Evolutionary conservation across 2,329 filamentous ascomycete genomes (phyloP).

Genomic region (Fusarium dlaminii): DNA sequence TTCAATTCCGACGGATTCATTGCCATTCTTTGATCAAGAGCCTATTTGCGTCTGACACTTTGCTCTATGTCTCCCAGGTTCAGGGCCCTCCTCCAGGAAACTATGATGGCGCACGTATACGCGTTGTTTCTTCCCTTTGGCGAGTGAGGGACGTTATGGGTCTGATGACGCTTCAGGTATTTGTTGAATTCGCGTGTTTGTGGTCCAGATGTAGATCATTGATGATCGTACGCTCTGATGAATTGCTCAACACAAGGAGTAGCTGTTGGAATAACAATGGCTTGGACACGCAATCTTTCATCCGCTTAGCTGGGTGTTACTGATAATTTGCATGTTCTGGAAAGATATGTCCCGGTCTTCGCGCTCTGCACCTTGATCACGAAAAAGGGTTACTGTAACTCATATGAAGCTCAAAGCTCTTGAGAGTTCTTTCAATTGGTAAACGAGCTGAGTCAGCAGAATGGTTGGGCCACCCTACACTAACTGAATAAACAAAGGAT

Average conservation of each 20-base stretch:
- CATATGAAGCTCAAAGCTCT: slow-evolving; percentile 29
- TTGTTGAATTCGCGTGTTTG: not conserved
- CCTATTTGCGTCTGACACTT: not conserved
- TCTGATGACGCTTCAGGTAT: not conserved
- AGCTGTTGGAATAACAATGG: not conserved
- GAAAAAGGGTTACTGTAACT: slow-evolving; percentile 19
- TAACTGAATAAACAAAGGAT: not conserved
- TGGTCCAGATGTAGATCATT: not conserved
- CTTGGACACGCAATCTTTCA: not conserved
- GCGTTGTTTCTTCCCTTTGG: not conserved
- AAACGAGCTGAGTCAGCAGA: slow-evolving; percentile 30
- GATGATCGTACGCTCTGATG: slow-evolving; percentile 1
- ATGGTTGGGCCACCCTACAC: slow-evolving; percentile 2
- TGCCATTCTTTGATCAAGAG: not conserved
- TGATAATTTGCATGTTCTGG: not conserved
- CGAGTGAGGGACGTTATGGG: not conserved
- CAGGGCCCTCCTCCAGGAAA: not conserved
- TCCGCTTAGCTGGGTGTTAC: not conserved
- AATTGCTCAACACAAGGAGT: not conserved
- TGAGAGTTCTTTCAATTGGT: slow-evolving; percentile 21
- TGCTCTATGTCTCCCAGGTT: not conserved
- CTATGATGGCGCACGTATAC: not conserved
- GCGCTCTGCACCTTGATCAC: slow-evolving; percentile 17
- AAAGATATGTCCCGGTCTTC: slow-evolving; percentile 4
- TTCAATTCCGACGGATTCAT: slow-evolving; percentile 47